Evolutionary conservation across 108 stramenopile species (phyloP).

Genomic region (Stephanodiscus minutulus): DNA sequence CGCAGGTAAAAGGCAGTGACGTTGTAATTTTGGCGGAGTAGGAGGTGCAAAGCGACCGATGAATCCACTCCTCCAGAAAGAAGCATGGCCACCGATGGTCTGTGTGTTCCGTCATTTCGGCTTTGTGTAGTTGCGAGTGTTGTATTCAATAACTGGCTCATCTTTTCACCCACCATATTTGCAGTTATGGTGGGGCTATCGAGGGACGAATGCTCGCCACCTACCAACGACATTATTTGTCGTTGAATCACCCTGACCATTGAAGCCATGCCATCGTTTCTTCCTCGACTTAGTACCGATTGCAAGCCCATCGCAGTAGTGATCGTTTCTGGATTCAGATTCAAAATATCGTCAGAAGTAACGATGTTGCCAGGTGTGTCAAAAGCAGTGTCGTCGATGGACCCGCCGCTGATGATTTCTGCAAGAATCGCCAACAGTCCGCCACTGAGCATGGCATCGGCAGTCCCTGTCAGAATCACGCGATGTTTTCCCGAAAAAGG

Average conservation of each 20-base stretch:
- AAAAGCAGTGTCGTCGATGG: neutral
- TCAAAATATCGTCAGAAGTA: conserved; percentile 50
- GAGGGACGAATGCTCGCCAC: neutral
- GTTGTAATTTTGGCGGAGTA: conserved; percentile 82
- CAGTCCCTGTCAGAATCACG: conserved; percentile 52
- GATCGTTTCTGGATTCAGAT: conserved; percentile 54
- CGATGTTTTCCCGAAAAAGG: conserved; percentile 31
- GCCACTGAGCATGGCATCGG: conserved; percentile 78
- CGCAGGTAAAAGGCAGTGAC: conserved; percentile 96
- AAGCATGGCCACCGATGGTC: conserved; percentile 84
- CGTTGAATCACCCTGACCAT: conserved; percentile 69
- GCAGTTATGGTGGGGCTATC: neutral
- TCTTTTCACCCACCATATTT: neutral
- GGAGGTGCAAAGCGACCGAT: conserved; percentile 89
- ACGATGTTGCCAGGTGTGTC: conserved; percentile 1
- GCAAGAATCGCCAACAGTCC: conserved; percentile 65
- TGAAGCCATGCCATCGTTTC: conserved; percentile 86
- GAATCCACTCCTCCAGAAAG: conserved; percentile 97
- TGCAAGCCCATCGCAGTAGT: conserved; percentile 62
- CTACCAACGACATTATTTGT: conserved; percentile 49
- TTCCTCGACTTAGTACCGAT: conserved; percentile 58
- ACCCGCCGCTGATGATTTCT: conserved; percentile 19
- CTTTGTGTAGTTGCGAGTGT: neutral
- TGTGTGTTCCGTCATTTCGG: neutral
- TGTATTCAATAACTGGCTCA: neutral